phyloP scores from a whole-genome alignment of 306 rosid genomes.

The Abrus precatorius region DNA sequence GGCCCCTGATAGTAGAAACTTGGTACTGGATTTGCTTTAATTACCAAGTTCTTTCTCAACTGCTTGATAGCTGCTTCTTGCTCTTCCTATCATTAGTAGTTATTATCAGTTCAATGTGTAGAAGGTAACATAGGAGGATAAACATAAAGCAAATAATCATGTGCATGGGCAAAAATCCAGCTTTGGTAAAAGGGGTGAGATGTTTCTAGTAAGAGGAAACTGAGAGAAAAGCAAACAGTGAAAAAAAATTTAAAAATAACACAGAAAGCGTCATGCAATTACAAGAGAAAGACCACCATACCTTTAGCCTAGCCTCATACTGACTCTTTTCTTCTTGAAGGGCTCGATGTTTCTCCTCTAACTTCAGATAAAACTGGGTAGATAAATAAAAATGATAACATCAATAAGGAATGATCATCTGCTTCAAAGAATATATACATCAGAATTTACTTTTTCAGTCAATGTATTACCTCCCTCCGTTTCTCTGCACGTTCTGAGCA shows the following conservation, averaged over 20 bases:
- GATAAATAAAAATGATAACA: slow-evolving; percentile 25
- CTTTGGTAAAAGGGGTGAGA: not conserved
- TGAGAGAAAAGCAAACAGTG: not conserved
- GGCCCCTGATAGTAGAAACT: slow-evolving; percentile 91
- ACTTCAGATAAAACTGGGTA: slow-evolving; percentile 76
- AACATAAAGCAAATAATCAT: not conserved
- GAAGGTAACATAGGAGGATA: not conserved
- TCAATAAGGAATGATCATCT: slow-evolving; percentile 2
- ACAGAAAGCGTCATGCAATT: not conserved
- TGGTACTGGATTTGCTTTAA: slow-evolving; percentile 98
- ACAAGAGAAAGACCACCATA: slow-evolving; percentile 42
- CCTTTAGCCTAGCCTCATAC: slow-evolving; percentile 83
- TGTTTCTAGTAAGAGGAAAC: not conserved
- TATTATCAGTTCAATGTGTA: not conserved
- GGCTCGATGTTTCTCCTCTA: slow-evolving; percentile 92
- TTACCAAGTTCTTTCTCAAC: slow-evolving; percentile 84
- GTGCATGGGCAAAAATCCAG: not conserved
- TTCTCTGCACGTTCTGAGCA: slow-evolving; percentile 76
- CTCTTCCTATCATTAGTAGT: slow-evolving; percentile 76
- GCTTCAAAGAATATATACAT: slow-evolving; percentile 24
- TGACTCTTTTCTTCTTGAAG: slow-evolving; percentile 83
- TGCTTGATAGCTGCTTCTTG: slow-evolving; percentile 91
- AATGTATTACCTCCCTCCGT: slow-evolving; percentile 82
- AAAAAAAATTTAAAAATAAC: not conserved
- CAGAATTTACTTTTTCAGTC: slow-evolving; percentile 33